Evolutionary conservation across 208 protist genomes (phyloP).

Genomic region (Trypanosoma melophagium): DNA sequence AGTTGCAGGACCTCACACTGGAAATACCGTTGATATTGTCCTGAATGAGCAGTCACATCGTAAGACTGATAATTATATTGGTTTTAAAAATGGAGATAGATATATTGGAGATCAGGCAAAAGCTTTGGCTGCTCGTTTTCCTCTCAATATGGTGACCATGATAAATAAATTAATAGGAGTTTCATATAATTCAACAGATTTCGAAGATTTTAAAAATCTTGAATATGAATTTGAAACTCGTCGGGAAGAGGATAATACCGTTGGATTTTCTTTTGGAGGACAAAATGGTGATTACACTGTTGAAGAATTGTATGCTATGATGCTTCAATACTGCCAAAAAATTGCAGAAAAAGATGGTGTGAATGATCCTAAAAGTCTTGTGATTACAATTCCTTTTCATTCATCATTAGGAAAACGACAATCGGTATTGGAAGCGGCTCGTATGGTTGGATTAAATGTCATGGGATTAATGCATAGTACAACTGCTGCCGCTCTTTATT

Average conservation of each 20-base stretch:
- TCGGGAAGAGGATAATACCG: slow-evolving; percentile 31
- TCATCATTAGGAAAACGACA: slow-evolving; percentile 76
- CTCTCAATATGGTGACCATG: slow-evolving; percentile 55
- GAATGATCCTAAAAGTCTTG: slow-evolving; percentile 53
- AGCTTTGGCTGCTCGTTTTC: slow-evolving; percentile 87
- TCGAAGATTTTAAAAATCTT: slow-evolving; percentile 39
- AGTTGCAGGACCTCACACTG: slow-evolving; percentile 63
- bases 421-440: slow-evolving; percentile 88
- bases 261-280: slow-evolving; percentile 52
- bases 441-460: slow-evolving; percentile 76
- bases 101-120: slow-evolving; percentile 89
- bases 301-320: slow-evolving; percentile 88
- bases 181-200: slow-evolving; percentile 28
- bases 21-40: slow-evolving; percentile 88
- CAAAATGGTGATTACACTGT: slow-evolving; percentile 59
- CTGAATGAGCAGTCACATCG: slow-evolving; percentile 93
- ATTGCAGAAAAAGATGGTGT: slow-evolving; percentile 59
- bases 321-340: slow-evolving; percentile 67
- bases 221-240: slow-evolving; percentile 38
- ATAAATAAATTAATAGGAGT: slow-evolving; percentile 74
- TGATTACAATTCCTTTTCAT: slow-evolving; percentile 91
- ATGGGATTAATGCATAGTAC: slow-evolving; percentile 91
- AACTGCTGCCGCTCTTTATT: slow-evolving; percentile 89
- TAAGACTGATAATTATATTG: slow-evolving; percentile 92
- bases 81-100: slow-evolving; percentile 86